A percentile compares a stretch with the other conserved stretches of the same genome.
phyloP scores from a whole-genome alignment of 768 basidiomycete genomes.

The Phallus indusiatus region DNA sequence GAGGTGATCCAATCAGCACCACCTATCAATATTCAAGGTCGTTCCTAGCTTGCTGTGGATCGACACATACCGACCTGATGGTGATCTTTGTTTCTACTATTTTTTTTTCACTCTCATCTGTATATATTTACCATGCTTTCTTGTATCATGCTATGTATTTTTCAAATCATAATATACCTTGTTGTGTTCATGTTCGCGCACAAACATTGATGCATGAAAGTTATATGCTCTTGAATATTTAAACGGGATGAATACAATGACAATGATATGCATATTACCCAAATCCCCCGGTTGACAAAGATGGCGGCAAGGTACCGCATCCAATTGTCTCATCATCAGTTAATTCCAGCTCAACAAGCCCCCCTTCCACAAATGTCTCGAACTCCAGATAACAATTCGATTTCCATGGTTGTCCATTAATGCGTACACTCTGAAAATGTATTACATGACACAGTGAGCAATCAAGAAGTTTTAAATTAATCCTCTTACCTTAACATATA shows the following conservation, averaged over 20 bases:
- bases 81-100: too few species aligned
- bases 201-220: too few species aligned
- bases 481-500: slow-evolving; percentile 42
- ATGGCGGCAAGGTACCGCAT: slow-evolving; percentile 50
- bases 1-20: background rate
- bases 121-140: too few species aligned
- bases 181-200: too few species aligned
- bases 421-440: slow-evolving; percentile 40
- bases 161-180: too few species aligned
- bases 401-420: slow-evolving; percentile 48
- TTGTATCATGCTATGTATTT: too few species aligned
- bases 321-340: slow-evolving; percentile 42
- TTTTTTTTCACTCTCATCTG: too few species aligned
- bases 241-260: too few species aligned
- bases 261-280: too few species aligned
- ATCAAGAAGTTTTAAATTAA: background rate
- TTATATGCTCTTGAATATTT: too few species aligned
- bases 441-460: too few species aligned
- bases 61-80: too few species aligned
- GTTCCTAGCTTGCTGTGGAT: background rate
- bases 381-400: slow-evolving; percentile 60
- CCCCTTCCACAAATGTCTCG: slow-evolving; percentile 48
- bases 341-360: slow-evolving; percentile 45
- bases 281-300: slow-evolving; percentile 55
- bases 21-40: background rate